A percentile compares a stretch with the other conserved stretches of the same genome.
phyloP scores from a whole-genome alignment of 1,284 basidiomycete genomes.

The Violaceomyces palustris region DNA sequence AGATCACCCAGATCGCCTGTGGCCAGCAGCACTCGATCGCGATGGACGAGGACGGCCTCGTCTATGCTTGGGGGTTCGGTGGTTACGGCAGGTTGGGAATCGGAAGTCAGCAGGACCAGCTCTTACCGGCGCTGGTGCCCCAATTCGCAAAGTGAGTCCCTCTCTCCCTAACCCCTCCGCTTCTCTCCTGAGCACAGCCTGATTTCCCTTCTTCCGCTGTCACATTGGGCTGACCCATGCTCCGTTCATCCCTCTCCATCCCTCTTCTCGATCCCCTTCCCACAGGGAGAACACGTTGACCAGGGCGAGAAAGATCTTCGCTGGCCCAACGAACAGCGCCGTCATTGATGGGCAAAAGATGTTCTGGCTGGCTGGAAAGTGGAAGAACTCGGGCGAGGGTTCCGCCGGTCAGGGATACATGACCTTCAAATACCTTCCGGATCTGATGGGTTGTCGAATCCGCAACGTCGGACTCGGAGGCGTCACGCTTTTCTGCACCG shows the following conservation, averaged over 20 bases:
- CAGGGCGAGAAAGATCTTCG: conserved; percentile 66
- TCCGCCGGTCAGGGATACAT: conserved; percentile 39
- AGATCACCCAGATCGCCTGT: conserved; percentile 73
- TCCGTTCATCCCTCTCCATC: too few relatives aligned
- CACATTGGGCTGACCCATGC: too few relatives aligned
- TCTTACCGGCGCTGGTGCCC: conserved; percentile 36
- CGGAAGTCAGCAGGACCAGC: conserved; percentile 74
- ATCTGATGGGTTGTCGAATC: conserved; percentile 45
- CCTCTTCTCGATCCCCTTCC: too few relatives aligned
- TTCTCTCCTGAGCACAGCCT: too few relatives aligned
- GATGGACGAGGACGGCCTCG: conserved; percentile 67
- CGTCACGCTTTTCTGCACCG: conserved; percentile 79
- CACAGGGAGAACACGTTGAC: conserved; percentile 59
- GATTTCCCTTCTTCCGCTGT: too few relatives aligned
- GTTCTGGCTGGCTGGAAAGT: conserved; percentile 65
- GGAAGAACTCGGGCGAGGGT: conserved; percentile 90
- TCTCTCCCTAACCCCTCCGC: too few relatives aligned
- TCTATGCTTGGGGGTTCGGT: conserved; percentile 60
- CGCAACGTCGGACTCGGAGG: conserved; percentile 68
- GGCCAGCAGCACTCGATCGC: conserved; percentile 83
- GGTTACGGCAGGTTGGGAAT: conserved; percentile 56
- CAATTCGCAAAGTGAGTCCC: conserved; percentile 32
- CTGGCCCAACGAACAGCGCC: conserved; percentile 75
- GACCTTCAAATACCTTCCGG: conserved; percentile 39
- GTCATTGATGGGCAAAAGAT: conserved; percentile 77